Conservation (phyloP, 2,329 filamentous ascomycete genomes). For the Alternaria sp. region DNA sequence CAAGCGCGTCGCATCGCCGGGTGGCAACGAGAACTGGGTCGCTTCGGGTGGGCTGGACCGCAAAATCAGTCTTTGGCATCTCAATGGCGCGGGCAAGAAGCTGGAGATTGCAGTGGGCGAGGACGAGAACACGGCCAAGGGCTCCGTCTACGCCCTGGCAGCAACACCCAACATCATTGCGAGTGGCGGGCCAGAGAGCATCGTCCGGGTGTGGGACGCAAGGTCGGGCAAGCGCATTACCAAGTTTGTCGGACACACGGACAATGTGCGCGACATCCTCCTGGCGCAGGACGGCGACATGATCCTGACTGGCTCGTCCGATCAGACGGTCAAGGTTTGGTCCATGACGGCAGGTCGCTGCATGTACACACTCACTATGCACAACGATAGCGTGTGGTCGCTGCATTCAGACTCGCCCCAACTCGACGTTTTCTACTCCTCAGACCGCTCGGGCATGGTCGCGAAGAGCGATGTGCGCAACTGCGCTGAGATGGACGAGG, state of each 20-base stretch:
- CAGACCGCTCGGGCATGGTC: slow-evolving; percentile 89
- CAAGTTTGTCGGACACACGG: slow-evolving; percentile 95
- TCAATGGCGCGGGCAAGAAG: slow-evolving; percentile 84
- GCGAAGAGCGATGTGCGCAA: slow-evolving; percentile 92
- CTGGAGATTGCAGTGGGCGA: slow-evolving; percentile 85
- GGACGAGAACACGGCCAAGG: slow-evolving; percentile 84
- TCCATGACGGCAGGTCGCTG: slow-evolving; percentile 93
- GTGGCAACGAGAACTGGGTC: slow-evolving; percentile 78
- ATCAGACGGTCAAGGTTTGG: slow-evolving; percentile 98
- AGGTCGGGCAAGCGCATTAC: slow-evolving; percentile 88
- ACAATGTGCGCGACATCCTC: slow-evolving; percentile 90
- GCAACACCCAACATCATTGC: slow-evolving; percentile 83
- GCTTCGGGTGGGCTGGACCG: slow-evolving; percentile 93
- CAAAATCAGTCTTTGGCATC: slow-evolving; percentile 91
- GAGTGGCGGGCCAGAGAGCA: slow-evolving; percentile 92
- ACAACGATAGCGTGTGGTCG: slow-evolving; percentile 97
- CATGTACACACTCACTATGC: slow-evolving; percentile 98
- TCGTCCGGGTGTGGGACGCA: slow-evolving; percentile 90
- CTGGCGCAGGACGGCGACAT: slow-evolving; percentile 89
- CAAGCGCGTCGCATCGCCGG: slow-evolving; percentile 87
- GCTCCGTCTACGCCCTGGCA: slow-evolving; percentile 90
- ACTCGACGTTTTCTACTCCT: slow-evolving; percentile 91
- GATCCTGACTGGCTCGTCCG: slow-evolving; percentile 91
- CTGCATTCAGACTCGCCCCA: slow-evolving; percentile 87
- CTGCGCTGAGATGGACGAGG: slow-evolving; percentile 81